These are phyloP conservation scores for Vickermania ingenoplastis DNA, from an alignment of 208 protist genomes.

Conservation along the genomic window DNA sequence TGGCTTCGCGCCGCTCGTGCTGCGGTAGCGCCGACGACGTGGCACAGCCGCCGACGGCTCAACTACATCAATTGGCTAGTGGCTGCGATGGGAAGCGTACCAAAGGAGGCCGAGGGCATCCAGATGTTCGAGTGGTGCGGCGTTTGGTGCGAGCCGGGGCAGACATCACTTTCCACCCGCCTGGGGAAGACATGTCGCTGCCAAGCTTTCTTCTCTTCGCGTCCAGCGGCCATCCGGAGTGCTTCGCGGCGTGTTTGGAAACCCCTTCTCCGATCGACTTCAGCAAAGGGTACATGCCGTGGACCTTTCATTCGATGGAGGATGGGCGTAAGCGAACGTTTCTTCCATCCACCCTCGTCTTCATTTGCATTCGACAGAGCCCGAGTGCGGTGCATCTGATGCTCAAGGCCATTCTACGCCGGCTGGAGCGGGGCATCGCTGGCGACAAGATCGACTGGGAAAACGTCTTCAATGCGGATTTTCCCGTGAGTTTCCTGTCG, in stretches of 20 bases:
- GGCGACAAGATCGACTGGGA: not conserved
- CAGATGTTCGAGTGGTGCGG: not conserved
- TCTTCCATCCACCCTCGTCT: not conserved
- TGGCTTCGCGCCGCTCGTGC: too few species aligned
- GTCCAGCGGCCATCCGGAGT: not conserved
- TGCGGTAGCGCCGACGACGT: too few species aligned
- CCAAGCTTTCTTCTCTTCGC: not conserved
- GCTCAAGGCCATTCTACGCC: not conserved
- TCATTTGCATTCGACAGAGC: not conserved
- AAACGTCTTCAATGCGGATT: not conserved
- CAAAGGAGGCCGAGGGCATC: too few species aligned
- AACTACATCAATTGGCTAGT: too few species aligned
- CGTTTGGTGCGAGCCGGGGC: not conserved
- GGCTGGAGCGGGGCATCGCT: not conserved
- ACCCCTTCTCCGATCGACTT: not conserved
- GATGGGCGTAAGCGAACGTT: not conserved
- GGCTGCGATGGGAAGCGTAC: too few species aligned
- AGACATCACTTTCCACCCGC: not conserved
- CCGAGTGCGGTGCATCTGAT: not conserved
- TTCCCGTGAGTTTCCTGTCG: not conserved
- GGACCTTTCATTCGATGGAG: not conserved
- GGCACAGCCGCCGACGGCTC: too few species aligned
- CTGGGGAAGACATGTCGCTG: not conserved
- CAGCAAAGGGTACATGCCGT: not conserved
- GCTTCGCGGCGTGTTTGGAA: not conserved